Evolutionary conservation across 2,329 filamentous ascomycete genomes (phyloP).

Genomic region (Chaetomium olivaceum): DNA sequence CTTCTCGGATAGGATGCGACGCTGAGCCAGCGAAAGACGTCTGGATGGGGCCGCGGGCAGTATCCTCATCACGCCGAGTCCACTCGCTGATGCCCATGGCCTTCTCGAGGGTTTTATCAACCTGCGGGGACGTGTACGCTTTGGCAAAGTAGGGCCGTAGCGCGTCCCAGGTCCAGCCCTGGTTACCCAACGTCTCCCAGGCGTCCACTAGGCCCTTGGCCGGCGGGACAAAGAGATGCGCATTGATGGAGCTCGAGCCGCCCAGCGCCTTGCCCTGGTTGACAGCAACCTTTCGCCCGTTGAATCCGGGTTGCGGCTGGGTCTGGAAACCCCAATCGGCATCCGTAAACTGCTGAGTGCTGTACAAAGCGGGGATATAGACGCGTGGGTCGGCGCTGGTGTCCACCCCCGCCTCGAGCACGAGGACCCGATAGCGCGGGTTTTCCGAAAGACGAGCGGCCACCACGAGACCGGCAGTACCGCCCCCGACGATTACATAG

Average conservation of each 20-base stretch:
- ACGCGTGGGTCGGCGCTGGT: slow-evolving; percentile 38
- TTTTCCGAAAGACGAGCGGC: slow-evolving; percentile 46
- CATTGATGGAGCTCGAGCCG: slow-evolving; percentile 36
- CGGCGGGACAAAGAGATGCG: slow-evolving; percentile 30
- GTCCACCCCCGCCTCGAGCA: slow-evolving; percentile 42
- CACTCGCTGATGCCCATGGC: slow-evolving; percentile 35
- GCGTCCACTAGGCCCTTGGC: slow-evolving; percentile 31
- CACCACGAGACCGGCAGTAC: slow-evolving; percentile 43
- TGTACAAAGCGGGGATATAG: slow-evolving; percentile 41
- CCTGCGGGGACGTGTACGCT: slow-evolving; percentile 35
- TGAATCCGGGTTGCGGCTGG: slow-evolving; percentile 33
- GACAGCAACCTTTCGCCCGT: too few species aligned
- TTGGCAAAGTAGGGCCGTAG: slow-evolving; percentile 39
- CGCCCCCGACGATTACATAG: slow-evolving; percentile 43
- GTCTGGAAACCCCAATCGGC: slow-evolving; percentile 44
- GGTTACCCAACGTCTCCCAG: slow-evolving; percentile 35
- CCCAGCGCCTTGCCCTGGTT: slow-evolving; percentile 37
- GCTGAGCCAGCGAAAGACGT: too few species aligned
- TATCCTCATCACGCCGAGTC: slow-evolving; percentile 9
- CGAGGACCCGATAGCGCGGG: slow-evolving; percentile 38
- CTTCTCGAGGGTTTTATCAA: slow-evolving; percentile 25
- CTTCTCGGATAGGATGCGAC: too few species aligned
- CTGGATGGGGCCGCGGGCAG: not conserved
- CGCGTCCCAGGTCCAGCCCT: slow-evolving; percentile 33
- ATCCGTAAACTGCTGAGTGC: slow-evolving; percentile 37